Base-by-base conservation (phyloP, 2,329 filamentous ascomycete species). In the Talaromyces islandicus region DNA sequence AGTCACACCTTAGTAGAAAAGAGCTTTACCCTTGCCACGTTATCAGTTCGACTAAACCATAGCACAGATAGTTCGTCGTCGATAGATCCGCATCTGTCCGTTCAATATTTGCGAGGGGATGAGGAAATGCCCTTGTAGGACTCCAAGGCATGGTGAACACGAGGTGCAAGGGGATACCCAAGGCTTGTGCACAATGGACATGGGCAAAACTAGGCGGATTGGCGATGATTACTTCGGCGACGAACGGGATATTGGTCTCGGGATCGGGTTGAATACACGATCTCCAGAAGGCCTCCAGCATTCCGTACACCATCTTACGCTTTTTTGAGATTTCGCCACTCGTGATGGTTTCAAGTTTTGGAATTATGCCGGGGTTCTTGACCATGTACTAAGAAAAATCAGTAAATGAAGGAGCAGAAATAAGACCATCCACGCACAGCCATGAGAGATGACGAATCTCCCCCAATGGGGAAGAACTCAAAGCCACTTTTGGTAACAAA, bases 251-350 rank as follows among this genome's bases (percentile, higher is more conserved):
- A 51, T 53, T 73, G 21, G 14, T 56, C 21, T 27, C 19, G 38
- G 54, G 35, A 27, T 56, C 54, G 5, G 19, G 19, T n/a, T 92
- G 87, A 64, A 91, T 86, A 69, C 90, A 94, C 1, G 88, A 90
- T 66, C 87, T 79, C 90, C 91, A 94, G 67, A 88, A 92, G 0
- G 89, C 90, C 46, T 87, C 78, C 12, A 94, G 75, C 64, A 92
- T 91, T 65, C 90, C 84, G 62, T 85, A 84, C 59, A 93, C 90
- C 32, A 59, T 59, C n/a, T n/a, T 17, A 11, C 55, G 55, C 24
- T 51, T 50, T 2, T 27, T 12, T 14, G 29, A 25, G 25, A 57
- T 51, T 3, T 50, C 55, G 7, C 43, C 43, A 12, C 7, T 24
- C n/a, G 9, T 11, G n/a, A 59, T 6, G 10, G 30, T 54, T 29